Base-by-base conservation (phyloP, 805 yeast genomes). In the Candida cerambycidarum region DNA sequence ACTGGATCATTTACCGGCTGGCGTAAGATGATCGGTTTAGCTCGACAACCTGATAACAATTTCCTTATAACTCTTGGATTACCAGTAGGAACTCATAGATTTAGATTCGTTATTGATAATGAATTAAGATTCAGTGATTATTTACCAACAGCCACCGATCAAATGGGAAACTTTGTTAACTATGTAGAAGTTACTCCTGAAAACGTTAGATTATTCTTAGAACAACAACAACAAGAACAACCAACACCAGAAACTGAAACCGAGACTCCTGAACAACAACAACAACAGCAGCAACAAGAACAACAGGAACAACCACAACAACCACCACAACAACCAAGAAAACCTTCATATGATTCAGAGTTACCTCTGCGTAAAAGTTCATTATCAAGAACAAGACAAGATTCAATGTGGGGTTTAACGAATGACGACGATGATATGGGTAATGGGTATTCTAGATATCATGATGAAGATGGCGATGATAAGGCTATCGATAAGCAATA, bases 1-100 rank as follows among this genome's bases (percentile, higher is more conserved):
- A 93, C 97, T 27, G 99, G 99, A 38, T 86, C 97, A 0, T 92
- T 92, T 65, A 93, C 99, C 0, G 97, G 96, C 3, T 93, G 99
- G 98, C 75, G 97, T 52, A 92, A 90, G 65, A 92, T 93, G 98
- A 90, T 92, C 57, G 95, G 95, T 30, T 69, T 93, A 54, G 75
- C 75, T 23, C 71, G 69, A 62, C 78, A 62, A 65, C 71, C 55
- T 8, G 80, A 81, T 52, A 74, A 75, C 16, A 70, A 73, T 29
- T 83, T 83, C 54, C 71, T 80, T 34, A 84, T 88, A 18, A 83
- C 85, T 39, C 69, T 88, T 38, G 86, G 87, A 31, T 66, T 88
- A 36, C 96, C 96, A 0, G 82, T 85, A 5, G 97, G 97, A 8
- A 90, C 96, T 0, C 97, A 90, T 63, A 73, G 97, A 50, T 87